Percentiles rank a stretch among this genome's conserved stretches.
phyloP scores from a whole-genome alignment of 768 basidiomycete genomes.

The Pleurotus cornucopiae region DNA sequence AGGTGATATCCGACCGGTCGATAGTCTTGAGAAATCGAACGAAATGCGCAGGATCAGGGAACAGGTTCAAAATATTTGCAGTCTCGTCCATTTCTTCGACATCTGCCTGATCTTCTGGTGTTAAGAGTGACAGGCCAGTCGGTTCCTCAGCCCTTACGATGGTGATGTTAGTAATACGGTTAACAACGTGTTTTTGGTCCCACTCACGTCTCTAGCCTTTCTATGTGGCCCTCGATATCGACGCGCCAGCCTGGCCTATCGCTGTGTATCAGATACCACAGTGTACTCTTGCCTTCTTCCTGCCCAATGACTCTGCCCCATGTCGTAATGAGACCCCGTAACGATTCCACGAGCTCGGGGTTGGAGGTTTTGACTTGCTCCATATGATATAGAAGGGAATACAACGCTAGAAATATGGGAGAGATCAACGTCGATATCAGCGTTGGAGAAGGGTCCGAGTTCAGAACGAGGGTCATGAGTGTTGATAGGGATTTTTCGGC shows the following conservation, averaged over 20 bases:
- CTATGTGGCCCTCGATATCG: slow-evolving; percentile 50
- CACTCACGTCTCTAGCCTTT: slow-evolving; percentile 39
- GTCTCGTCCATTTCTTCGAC: slow-evolving; percentile 43
- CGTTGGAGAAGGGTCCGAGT: slow-evolving; percentile 75
- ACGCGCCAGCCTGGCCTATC: slow-evolving; percentile 53
- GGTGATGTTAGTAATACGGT: slow-evolving; percentile 7
- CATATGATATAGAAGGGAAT: slow-evolving; percentile 56
- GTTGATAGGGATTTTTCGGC: slow-evolving; percentile 42
- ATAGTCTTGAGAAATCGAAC: slow-evolving; percentile 61
- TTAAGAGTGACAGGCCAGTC: slow-evolving; percentile 38
- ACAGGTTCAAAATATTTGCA: slow-evolving; percentile 57
- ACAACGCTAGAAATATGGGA: slow-evolving; percentile 64
- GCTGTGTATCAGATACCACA: slow-evolving; percentile 58
- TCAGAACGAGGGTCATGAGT: slow-evolving; percentile 56
- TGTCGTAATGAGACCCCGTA: slow-evolving; percentile 58
- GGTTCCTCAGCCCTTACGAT: slow-evolving; percentile 19
- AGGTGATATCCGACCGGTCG: slow-evolving; percentile 64
- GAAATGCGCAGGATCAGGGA: slow-evolving; percentile 73
- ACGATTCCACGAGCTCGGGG: slow-evolving; percentile 54
- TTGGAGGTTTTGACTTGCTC: slow-evolving; percentile 56
- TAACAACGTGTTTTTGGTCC: background rate
- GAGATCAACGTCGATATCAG: slow-evolving; percentile 62
- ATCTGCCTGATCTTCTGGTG: slow-evolving; percentile 44
- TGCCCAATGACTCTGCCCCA: slow-evolving; percentile 70
- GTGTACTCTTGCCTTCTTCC: slow-evolving; percentile 44